Conservation (phyloP, 345 rosid species). For the Crucihimalaya himalaica region DNA sequence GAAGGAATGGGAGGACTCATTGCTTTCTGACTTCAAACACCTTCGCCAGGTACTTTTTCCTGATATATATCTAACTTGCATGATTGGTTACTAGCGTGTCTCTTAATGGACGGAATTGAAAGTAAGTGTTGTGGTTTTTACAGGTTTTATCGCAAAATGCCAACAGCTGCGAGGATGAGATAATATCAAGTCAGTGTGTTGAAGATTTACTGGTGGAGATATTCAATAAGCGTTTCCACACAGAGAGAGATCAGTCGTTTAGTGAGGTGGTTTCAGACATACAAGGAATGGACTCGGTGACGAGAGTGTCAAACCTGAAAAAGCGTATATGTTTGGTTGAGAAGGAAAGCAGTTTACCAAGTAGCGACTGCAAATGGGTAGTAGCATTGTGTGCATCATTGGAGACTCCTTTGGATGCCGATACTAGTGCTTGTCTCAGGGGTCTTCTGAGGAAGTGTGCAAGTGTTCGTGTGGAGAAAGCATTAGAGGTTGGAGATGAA, state of each 20-base stretch:
- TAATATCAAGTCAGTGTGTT: conserved; percentile 21
- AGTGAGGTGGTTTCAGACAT: conserved; percentile 45
- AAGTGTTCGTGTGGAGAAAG: conserved; percentile 58
- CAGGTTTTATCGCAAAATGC: conserved; percentile 51
- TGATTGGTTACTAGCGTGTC: conserved; percentile 5
- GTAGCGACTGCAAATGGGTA: conserved; percentile 62
- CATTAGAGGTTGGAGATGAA: conserved; percentile 62
- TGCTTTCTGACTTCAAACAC: conserved; percentile 75
- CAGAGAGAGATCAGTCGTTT: conserved; percentile 13
- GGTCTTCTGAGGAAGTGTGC: conserved; percentile 78
- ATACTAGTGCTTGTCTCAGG: conserved; percentile 69
- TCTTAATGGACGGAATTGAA: neutral
- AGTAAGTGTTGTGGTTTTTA: neutral
- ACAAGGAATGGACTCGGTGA: conserved; percentile 68
- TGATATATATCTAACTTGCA: neutral
- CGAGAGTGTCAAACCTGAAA: conserved; percentile 63
- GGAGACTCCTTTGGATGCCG: conserved; percentile 72
- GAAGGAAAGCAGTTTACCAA: conserved; percentile 42
- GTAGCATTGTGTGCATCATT: conserved; percentile 74
- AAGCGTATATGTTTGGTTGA: conserved; percentile 58
- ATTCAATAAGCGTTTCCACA: conserved; percentile 28
- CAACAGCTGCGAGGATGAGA: conserved; percentile 25
- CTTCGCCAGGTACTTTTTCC: conserved; percentile 58
- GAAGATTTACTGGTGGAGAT: conserved; percentile 38
- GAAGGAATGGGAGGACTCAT: conserved; percentile 82